Conservation (phyloP, 331 rosid species). For the Malus hybrid region DNA sequence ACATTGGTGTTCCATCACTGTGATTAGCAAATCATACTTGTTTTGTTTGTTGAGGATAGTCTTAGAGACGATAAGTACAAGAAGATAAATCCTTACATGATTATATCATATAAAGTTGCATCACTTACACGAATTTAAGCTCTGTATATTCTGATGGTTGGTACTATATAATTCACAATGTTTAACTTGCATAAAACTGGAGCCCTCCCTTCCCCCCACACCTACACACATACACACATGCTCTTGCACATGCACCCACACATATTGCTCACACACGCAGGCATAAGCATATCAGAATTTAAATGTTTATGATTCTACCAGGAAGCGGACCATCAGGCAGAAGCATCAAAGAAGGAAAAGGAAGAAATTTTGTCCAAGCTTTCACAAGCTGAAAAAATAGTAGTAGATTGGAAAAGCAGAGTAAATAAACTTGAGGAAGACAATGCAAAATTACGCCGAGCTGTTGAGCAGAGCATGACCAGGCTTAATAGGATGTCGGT, state of each 20-base stretch:
- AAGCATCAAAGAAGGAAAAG: slow-evolving; percentile 41
- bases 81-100: not conserved
- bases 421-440: slow-evolving; percentile 88
- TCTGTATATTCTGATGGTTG: not conserved
- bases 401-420: slow-evolving; percentile 70
- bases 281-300: not conserved
- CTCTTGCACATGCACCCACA: too few species aligned
- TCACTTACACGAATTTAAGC: not conserved
- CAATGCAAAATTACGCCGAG: slow-evolving; percentile 71
- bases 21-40: not conserved
- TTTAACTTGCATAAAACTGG: not conserved
- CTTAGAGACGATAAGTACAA: not conserved
- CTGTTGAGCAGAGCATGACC: slow-evolving; percentile 85
- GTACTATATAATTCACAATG: not conserved
- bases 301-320: slow-evolving; percentile 30
- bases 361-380: slow-evolving; percentile 58
- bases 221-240: too few species aligned
- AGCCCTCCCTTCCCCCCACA: not conserved
- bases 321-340: slow-evolving; percentile 63
- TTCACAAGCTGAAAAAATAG: slow-evolving; percentile 54
- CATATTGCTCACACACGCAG: not conserved
- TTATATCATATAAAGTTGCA: not conserved
- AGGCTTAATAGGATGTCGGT: slow-evolving; percentile 86
- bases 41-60: not conserved
- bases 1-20: not conserved